These are phyloP conservation scores for Skeletonema potamos DNA, from an alignment of 108 stramenopile species.

Conservation along the genomic window DNA sequence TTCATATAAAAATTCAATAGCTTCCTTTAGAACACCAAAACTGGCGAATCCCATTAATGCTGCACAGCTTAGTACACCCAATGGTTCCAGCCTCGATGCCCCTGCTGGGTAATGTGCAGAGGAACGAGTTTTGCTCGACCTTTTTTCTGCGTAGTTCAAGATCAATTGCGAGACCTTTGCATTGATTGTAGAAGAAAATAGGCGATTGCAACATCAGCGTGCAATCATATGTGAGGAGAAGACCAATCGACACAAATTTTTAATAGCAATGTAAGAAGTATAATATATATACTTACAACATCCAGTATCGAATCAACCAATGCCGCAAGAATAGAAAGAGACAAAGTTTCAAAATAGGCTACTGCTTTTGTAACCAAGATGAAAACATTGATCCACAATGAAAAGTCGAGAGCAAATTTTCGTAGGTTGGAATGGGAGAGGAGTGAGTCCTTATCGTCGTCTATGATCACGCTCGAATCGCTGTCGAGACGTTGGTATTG, in stretches of 20 bases:
- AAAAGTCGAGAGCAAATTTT: slow-evolving; percentile 70
- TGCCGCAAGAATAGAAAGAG: slow-evolving; percentile 88
- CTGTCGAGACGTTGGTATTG: not conserved
- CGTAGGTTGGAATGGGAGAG: slow-evolving; percentile 50
- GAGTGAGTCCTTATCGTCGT: not conserved
- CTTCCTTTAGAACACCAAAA: slow-evolving; percentile 87
- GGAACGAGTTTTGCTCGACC: slow-evolving; percentile 64
- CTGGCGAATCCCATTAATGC: slow-evolving; percentile 93
- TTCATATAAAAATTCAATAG: slow-evolving; percentile 38
- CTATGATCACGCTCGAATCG: not conserved
- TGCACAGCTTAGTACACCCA: slow-evolving; percentile 92
- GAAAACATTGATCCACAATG: slow-evolving; percentile 77
- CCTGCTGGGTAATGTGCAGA: slow-evolving; percentile 92
- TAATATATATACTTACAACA: slow-evolving; percentile 45
- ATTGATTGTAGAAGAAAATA: not conserved
- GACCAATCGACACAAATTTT: not conserved
- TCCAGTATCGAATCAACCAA: slow-evolving; percentile 89
- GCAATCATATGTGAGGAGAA: not conserved
- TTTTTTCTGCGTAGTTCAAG: slow-evolving; percentile 79
- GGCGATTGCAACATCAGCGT: not conserved
- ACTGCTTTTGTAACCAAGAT: slow-evolving; percentile 80
- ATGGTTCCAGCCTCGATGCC: slow-evolving; percentile 86
- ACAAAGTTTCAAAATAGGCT: slow-evolving; percentile 73
- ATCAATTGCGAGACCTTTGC: slow-evolving; percentile 65
- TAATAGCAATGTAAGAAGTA: not conserved